Conservation (phyloP, 306 rosid genomes). For the Herpetospermum pedunculosum region DNA sequence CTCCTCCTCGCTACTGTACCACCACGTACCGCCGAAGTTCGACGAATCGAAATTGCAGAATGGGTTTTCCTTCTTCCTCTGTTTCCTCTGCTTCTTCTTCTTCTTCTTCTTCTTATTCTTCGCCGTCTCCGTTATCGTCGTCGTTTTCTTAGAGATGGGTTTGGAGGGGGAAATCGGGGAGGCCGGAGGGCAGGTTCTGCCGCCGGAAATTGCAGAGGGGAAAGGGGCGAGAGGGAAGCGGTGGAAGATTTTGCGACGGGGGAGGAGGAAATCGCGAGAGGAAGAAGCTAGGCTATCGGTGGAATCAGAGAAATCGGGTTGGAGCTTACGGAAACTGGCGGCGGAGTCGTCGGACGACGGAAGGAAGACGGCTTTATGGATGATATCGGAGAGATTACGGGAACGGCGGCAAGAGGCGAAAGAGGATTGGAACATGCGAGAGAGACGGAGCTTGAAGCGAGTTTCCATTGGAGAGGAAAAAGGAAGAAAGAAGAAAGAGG, state of each 20-base stretch:
- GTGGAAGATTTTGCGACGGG: constrained; percentile 37
- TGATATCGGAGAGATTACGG: constrained; percentile 45
- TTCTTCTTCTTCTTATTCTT: constrained; percentile 24
- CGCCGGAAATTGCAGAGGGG: constrained; percentile 19
- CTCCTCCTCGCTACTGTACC: constrained; percentile 68
- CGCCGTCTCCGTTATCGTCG: constrained; percentile 10
- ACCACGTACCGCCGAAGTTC: constrained; percentile 43
- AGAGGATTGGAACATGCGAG: constrained; percentile 78
- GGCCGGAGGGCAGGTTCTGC: constrained; percentile 27
- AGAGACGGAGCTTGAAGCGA: constrained; percentile 52
- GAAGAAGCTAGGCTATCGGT: constrained; percentile 17
- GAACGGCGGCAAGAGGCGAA: constrained; percentile 67
- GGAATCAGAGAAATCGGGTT: constrained; percentile 25
- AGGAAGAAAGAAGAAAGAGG: not conserved
- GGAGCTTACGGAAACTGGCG: constrained; percentile 13
- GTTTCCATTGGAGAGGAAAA: constrained; percentile 43
- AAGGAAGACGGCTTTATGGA: constrained; percentile 43
- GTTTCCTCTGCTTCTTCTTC: constrained; percentile 29
- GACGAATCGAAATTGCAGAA: constrained; percentile 29
- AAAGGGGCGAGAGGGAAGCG: constrained; percentile 2
- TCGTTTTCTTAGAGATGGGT: constrained; percentile 18
- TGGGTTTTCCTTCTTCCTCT: constrained; percentile 18
- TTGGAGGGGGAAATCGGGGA: constrained; percentile 33
- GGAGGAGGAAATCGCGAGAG: constrained; percentile 27
- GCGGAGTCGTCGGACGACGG: constrained; percentile 18